Evolutionary conservation across 202 grass and related monocot species (phyloP), one percentile per base, ranked within the genome.

Genomic region (Eragrostis tef): DNA sequence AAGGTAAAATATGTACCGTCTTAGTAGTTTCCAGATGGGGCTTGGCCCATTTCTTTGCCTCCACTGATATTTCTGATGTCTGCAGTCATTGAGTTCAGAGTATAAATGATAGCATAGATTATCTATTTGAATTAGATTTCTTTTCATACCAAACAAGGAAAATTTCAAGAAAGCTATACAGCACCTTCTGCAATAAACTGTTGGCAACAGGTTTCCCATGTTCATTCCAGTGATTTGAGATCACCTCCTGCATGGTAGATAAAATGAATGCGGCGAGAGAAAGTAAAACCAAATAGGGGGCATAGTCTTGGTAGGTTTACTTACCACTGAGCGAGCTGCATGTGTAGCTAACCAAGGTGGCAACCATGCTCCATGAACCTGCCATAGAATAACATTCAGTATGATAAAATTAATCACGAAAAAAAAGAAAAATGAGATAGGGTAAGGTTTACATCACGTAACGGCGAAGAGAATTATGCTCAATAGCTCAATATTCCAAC

Each of bases 361-460:
- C 67, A 96, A 87, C 96, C 96, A 99, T 75, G 90, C 89, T 85
- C 89, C 93, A 91, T 92, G 87, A 78, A 87, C 89, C 93, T 99
- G 88, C 19, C 70, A 41, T 75, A 70, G 53, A 71, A 67, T 74
- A 70, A 63, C 17, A 75, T 54, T 84, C 46, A 74, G 54, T 70
- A 64, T 0, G 3, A 54, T 62, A 14, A 21, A 52, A 50, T 67
- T 44, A 73, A 67, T 67, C 24, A 24, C 43, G 27, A 31, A 57
- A 75, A 57, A 75, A 77, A 25, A 3, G 29, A 31, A 31, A 31
- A 31, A 31, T 2, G 5, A 46, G 19, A 14, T 25, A 31, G 22
- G 25, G n/a, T 41, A 57, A 26, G 13, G n/a, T 26, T 41, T 21
- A 69, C 9, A 70, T 17, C 22, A 73, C 62, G 51, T 74, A 72